Evolutionary conservation across 495 filamentous ascomycete species (phyloP), one percentile per base, ranked within the genome.

Genomic region (Penicillium desertorum): DNA sequence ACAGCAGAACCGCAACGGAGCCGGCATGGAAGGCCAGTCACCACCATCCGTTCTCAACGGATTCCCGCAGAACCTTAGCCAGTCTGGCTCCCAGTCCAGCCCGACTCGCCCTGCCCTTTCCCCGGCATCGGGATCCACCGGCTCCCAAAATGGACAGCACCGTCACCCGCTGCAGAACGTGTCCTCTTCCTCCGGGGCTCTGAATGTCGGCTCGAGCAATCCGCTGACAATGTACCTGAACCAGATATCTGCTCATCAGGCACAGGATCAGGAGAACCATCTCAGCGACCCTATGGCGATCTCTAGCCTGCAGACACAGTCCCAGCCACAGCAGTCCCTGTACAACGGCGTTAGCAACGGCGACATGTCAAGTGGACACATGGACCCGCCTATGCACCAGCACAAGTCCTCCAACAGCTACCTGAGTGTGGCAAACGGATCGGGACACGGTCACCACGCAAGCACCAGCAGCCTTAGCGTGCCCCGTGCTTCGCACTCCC

Each of bases 221-320:
- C 94, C 94, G 0, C 74, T 98, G 66, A 95, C 90, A n/a, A 82
- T 96, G 86, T 96, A 96, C 70, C 83, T 96, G 41, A 89, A 83
- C 69, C 91, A 96, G 69, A 87, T 92, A 49, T 90, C 86, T 3
- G 82, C 89, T 25, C 88, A 93, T 68, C 86, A 89, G 20, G 82
- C 87, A 37, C 83, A 83, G 49, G 83, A 86, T 54, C 81, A 84
- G 61, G 81, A 82, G 55, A 79, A 78, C 60, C 76, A 74, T 5
- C 47, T 76, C 48, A 68, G 65, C 44, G 83, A 83, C 59, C 74
- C 79, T 4, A 79, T 78, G 64, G 72, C 76, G 19, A 69, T 83
- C 42, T 71, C 72, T 27, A 71, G 72, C 37, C 61, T 82, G 6
- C 88, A 92, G 57, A 86, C 87, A 43, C 88, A 91, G 51, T 83